Evolutionary conservation across 1,284 basidiomycete genomes (phyloP), one percentile per base, ranked within the genome.

Genomic region (Laetiporus sulphureus): DNA sequence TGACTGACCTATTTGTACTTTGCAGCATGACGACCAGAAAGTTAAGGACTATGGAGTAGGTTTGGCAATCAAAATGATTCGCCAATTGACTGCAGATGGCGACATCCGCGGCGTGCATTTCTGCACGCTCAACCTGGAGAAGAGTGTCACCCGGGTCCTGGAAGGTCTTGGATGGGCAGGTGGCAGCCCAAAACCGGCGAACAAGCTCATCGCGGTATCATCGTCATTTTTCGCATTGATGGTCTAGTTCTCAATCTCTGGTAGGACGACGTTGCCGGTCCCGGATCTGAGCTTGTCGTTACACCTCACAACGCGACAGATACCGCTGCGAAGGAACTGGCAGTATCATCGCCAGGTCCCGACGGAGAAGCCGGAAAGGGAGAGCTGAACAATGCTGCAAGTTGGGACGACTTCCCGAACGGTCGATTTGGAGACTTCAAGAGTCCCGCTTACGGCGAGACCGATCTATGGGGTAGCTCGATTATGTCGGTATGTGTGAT

Each of bases 361-460:
- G 75, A 80, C 6, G 59, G 58, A 2, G 80, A 84, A 48, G 74
- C 68, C n/a, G 80, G 83, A 21, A 73, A 75, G 36, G 84, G 83
- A 6, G 85, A 88, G 50, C 64, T 83, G 5, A 87, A 85, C 54
- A 75, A 81, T 47, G 82, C 83, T 0, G 73, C 81, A 2, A 79
- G 77, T 16, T 99, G 95, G 95, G 96, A 99, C 61, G 96, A 99
- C 61, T 99, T 96, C 62, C 95, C 95, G 3, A 99, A 99, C 58
- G 95, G 95, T 40, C 83, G 95, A n/a, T 99, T 98, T 63, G 96
- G 96, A 48, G 96, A 99, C 62, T 90, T 89, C 53, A 89, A 96
- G 58, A 93, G 89, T 69, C 95, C 95, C 5, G 95, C 95, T 0
- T 99, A 89, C 57, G 96, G 96, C 42, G 80, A 71, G 36, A 77